These are phyloP conservation scores for Passiflora organensis DNA, from an alignment of 345 rosid species.

Conservation along the genomic window DNA sequence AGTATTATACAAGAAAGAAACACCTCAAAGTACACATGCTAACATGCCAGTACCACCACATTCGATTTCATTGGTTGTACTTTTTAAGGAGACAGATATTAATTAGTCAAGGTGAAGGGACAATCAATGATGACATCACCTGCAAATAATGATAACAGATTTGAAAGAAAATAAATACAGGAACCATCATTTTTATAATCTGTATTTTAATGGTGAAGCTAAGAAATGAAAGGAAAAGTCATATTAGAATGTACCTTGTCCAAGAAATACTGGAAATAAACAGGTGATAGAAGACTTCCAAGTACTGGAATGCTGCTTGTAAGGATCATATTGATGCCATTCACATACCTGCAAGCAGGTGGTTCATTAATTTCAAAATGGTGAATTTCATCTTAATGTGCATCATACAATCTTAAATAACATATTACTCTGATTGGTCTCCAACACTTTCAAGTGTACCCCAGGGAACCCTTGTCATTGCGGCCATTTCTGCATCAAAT, in stretches of 20 bases:
- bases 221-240: neutral
- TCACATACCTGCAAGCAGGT: conserved; percentile 62
- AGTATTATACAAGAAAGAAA: no score
- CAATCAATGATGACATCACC: no score
- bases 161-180: neutral
- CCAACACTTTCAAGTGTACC: conserved; percentile 96
- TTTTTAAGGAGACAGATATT: no score
- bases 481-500: conserved; percentile 94
- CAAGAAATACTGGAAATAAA: conserved; percentile 73
- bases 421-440: conserved; percentile 84
- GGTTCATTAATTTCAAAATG: conserved; percentile 9
- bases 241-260: conserved; percentile 49
- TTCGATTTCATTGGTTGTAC: no score
- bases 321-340: conserved; percentile 53
- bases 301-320: conserved; percentile 55
- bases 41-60: no score
- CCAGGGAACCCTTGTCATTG: conserved; percentile 96
- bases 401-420: neutral
- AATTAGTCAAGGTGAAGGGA: no score
- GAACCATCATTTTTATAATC: neutral
- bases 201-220: neutral
- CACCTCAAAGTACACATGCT: no score
- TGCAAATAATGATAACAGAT: no score
- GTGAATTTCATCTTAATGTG: neutral
- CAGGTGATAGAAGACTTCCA: conserved; percentile 61